phyloP scores from a whole-genome alignment of 1,284 basidiomycete genomes.

The Chondrostereum purpureum region DNA sequence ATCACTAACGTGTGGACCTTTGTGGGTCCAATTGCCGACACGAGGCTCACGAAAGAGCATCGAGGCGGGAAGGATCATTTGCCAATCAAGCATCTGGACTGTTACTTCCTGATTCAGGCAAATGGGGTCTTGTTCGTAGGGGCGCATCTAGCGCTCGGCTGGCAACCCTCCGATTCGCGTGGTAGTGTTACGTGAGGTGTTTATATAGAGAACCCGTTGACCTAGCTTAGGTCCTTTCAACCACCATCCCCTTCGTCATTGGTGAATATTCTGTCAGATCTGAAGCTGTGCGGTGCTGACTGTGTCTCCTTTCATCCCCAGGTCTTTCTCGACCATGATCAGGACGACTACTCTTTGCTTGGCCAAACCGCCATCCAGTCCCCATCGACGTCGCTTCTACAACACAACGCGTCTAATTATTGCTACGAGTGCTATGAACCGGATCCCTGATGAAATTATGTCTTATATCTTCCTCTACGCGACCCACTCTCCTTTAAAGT shows the following conservation, averaged over 20 bases:
- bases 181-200: no score
- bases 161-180: background rate
- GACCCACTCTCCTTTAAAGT: constrained; percentile 20
- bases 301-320: background rate
- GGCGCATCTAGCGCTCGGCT: background rate
- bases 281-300: background rate
- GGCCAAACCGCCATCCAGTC: background rate
- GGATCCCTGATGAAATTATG: constrained; percentile 37
- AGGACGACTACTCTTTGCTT: no score
- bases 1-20: background rate
- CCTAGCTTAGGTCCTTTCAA: background rate
- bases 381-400: background rate
- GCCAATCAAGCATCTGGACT: background rate
- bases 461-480: constrained; percentile 29
- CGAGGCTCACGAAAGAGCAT: background rate
- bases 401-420: background rate
- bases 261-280: background rate
- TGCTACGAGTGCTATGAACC: background rate
- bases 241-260: background rate
- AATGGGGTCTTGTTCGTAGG: background rate
- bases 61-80: no score
- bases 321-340: background rate
- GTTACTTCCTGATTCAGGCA: background rate
- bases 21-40: background rate
- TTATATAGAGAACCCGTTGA: background rate